Evolutionary conservation across 2,329 filamentous ascomycete species (phyloP).

Genomic region (Aspergillus sp.): DNA sequence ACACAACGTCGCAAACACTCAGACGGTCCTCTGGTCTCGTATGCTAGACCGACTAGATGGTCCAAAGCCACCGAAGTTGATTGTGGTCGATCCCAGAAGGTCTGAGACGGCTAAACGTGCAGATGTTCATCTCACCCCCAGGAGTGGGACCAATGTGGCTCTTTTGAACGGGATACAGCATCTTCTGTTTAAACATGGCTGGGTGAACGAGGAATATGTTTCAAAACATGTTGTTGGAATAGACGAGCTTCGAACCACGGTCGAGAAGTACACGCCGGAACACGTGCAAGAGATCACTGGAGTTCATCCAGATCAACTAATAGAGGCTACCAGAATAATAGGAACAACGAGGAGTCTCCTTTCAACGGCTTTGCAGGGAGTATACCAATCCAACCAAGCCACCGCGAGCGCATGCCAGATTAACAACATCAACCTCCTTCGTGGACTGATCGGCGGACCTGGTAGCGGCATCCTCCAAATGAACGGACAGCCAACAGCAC

Average conservation of each 20-base stretch:
- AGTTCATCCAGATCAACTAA: conserved; percentile 21
- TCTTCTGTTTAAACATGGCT: conserved; percentile 30
- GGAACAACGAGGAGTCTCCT: conserved; percentile 26
- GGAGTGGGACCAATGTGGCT: conserved; percentile 32
- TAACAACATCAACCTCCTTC: conserved; percentile 37
- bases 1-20: conserved; percentile 31
- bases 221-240: conserved; percentile 22
- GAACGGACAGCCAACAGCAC: conserved; percentile 37
- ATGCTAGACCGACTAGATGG: conserved; percentile 30
- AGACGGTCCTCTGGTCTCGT: conserved; percentile 33
- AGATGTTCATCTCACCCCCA: conserved; percentile 29
- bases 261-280: conserved; percentile 26
- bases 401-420: conserved; percentile 35
- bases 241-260: conserved; percentile 20
- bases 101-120: conserved; percentile 29
- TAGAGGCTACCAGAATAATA: conserved; percentile 28
- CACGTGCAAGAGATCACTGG: conserved; percentile 31
- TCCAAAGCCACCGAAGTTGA: conserved; percentile 28
- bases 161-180: conserved; percentile 34
- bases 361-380: conserved; percentile 34
- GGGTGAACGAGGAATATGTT: conserved; percentile 27
- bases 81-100: conserved; percentile 31
- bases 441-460: conserved; percentile 29
- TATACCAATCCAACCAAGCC: conserved; percentile 38
- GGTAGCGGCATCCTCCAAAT: conserved; percentile 34